Evolutionary conservation across 75 land plant genomes (phyloP).

Genomic region (Azolla pinnata): DNA sequence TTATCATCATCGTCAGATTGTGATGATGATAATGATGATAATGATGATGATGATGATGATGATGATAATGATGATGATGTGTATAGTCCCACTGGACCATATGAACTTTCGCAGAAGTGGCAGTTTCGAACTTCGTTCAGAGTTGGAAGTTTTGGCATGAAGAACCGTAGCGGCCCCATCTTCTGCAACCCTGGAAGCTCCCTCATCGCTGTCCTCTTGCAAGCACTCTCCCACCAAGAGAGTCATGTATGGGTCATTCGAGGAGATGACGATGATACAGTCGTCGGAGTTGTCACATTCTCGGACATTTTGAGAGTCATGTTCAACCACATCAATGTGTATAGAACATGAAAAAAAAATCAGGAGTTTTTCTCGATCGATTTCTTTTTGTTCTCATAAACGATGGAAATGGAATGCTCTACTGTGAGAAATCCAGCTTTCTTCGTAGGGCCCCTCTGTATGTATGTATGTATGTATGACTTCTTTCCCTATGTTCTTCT

Average conservation of each 20-base stretch:
- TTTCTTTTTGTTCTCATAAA: too few species aligned
- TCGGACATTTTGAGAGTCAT: conserved; percentile 28
- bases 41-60: conserved; percentile 23
- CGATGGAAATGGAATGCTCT: too few species aligned
- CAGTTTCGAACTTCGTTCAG: conserved; percentile 14
- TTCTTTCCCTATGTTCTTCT: too few species aligned
- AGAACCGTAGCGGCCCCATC: conserved; percentile 27
- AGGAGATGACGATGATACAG: conserved; percentile 46
- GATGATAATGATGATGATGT: conserved; percentile 10
- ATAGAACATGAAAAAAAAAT: too few species aligned
- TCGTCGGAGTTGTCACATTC: conserved; percentile 64
- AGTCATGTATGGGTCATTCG: conserved; percentile 70
- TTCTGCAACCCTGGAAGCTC: conserved; percentile 61
- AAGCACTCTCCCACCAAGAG: conserved; percentile 67
- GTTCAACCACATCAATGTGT: conserved; percentile 1
- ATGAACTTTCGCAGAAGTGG: conserved; percentile 5
- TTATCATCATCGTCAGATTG: not conserved
- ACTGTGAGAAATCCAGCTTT: too few species aligned
- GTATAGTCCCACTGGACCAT: conserved; percentile 18
- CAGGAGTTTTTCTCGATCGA: too few species aligned
- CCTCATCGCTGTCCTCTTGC: conserved; percentile 71
- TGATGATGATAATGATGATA: not conserved
- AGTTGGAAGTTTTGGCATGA: conserved; percentile 7
- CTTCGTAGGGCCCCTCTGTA: too few species aligned
- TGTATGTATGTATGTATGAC: too few species aligned